Percentiles rank a stretch among this genome's conserved stretches.
phyloP scores from a whole-genome alignment of 1,284 basidiomycete genomes.

The Irpex sp. region DNA sequence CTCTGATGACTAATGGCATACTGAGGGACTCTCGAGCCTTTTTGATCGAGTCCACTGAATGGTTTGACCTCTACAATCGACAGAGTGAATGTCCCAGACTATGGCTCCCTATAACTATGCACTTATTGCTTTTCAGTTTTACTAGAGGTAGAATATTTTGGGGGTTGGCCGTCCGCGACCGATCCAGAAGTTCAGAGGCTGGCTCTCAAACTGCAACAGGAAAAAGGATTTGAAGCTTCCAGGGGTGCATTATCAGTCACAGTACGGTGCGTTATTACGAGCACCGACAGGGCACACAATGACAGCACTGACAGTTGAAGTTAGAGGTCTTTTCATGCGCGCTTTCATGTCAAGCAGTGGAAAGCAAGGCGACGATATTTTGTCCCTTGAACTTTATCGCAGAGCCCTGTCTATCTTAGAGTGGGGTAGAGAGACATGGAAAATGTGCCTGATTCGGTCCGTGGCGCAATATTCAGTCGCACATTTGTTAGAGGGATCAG shows the following conservation, averaged over 20 bases:
- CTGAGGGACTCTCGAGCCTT: neutral
- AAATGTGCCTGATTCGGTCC: conserved; percentile 26
- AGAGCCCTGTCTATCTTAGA: conserved; percentile 25
- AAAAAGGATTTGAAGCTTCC: neutral
- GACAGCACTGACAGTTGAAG: neutral
- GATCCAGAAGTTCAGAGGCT: no score
- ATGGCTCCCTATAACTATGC: no score
- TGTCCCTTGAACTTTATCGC: neutral
- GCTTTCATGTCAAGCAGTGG: neutral
- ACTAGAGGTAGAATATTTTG: no score
- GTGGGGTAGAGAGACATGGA: conserved; percentile 38
- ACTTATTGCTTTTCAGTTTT: no score
- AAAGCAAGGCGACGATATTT: neutral
- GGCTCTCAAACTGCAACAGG: neutral
- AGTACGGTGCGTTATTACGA: neutral
- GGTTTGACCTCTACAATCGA: neutral
- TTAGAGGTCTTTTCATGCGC: neutral
- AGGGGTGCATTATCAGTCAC: neutral
- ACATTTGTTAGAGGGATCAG: conserved; percentile 31
- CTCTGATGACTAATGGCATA: neutral
- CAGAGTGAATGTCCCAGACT: neutral
- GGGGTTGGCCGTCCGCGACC: no score
- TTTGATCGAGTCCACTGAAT: neutral
- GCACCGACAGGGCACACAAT: neutral
- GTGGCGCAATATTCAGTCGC: conserved; percentile 29